phyloP scores from a whole-genome alignment of 1,284 basidiomycete species.

The Malassezia equina region DNA sequence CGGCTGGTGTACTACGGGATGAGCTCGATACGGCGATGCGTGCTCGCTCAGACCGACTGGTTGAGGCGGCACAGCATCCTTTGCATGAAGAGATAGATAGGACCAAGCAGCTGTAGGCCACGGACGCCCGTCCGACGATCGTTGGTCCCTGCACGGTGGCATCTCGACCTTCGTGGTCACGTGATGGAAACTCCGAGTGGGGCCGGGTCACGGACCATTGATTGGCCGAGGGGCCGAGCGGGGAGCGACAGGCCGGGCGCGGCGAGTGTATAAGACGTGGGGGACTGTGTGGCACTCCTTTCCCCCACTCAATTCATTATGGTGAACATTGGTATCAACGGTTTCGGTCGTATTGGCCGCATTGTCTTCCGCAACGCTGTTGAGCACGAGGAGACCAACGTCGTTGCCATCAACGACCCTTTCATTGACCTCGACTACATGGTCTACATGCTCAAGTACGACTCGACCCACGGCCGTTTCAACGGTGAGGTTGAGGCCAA shows the following conservation, averaged over 20 bases:
- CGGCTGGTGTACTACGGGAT: constrained; percentile 63
- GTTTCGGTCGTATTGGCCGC: constrained; percentile 48
- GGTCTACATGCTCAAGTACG: constrained; percentile 95
- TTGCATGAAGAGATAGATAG: neutral
- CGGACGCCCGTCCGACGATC: neutral
- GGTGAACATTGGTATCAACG: constrained; percentile 16
- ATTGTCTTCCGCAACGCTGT: constrained; percentile 80
- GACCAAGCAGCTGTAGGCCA: neutral
- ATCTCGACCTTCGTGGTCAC: too few species aligned
- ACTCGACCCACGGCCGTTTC: constrained; percentile 93
- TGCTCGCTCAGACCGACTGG: constrained; percentile 60
- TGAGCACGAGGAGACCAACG: constrained; percentile 29
- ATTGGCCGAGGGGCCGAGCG: neutral
- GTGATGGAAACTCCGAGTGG: neutral
- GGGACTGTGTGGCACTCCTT: neutral
- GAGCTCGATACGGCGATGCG: constrained; percentile 73
- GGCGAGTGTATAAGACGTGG: neutral
- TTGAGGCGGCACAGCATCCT: constrained; percentile 32
- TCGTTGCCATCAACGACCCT: constrained; percentile 54
- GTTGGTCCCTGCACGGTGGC: neutral
- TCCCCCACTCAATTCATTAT: constrained; percentile 5
- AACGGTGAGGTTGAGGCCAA: constrained; percentile 72
- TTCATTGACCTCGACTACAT: constrained; percentile 75
- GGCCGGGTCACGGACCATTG: neutral
- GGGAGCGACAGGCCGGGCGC: neutral